Conservation (phyloP, 768 basidiomycete species). For the Suillus sp. region DNA sequence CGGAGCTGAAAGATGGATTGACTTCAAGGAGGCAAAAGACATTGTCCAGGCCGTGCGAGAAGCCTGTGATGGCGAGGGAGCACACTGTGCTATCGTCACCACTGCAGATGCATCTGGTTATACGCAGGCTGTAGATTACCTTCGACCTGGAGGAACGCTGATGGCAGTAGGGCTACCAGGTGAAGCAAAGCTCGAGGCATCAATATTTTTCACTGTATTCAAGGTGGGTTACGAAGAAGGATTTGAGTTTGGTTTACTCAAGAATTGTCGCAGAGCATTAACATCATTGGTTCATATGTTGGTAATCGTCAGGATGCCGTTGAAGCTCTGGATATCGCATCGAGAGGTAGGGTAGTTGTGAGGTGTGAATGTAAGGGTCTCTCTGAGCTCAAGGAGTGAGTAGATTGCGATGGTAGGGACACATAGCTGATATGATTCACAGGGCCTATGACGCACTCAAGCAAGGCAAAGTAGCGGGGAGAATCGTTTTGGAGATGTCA, state of each 20-base stretch:
- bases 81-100: slow-evolving; percentile 70
- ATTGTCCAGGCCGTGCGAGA: slow-evolving; percentile 65
- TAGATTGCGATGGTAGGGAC: slow-evolving; percentile 12
- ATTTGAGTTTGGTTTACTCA: slow-evolving; percentile 12
- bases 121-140: slow-evolving; percentile 68
- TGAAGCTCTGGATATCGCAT: slow-evolving; percentile 80
- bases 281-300: slow-evolving; percentile 42
- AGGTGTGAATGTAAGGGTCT: slow-evolving; percentile 50
- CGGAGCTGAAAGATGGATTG: slow-evolving; percentile 78
- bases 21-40: slow-evolving; percentile 70
- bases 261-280: slow-evolving; percentile 24
- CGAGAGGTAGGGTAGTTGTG: slow-evolving; percentile 68
- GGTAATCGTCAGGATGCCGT: slow-evolving; percentile 83
- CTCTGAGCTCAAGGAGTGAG: slow-evolving; percentile 53
- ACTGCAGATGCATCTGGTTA: slow-evolving; percentile 49
- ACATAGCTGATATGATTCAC: background rate
- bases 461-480: slow-evolving; percentile 44
- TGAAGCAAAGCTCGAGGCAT: slow-evolving; percentile 55
- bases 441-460: slow-evolving; percentile 44
- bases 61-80: slow-evolving; percentile 66
- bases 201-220: slow-evolving; percentile 72
- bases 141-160: slow-evolving; percentile 69
- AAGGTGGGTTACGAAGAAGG: slow-evolving; percentile 45
- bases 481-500: slow-evolving; percentile 40
- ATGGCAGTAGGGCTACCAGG: slow-evolving; percentile 80